These are phyloP conservation scores for Hypoxylon sp. DNA, from an alignment of 2,329 filamentous ascomycete species.

Conservation along the genomic window DNA sequence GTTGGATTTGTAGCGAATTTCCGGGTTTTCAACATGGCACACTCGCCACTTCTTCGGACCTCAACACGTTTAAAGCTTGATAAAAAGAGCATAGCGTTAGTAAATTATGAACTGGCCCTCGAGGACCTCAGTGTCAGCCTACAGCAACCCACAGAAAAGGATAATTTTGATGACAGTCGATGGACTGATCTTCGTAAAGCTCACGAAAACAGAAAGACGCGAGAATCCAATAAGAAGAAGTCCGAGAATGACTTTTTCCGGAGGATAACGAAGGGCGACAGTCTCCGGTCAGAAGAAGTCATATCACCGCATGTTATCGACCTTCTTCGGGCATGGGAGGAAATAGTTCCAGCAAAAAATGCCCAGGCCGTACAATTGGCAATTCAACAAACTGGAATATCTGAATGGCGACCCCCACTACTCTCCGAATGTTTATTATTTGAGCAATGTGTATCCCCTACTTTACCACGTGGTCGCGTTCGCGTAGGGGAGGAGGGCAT, in stretches of 20 bases:
- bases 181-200: constrained; percentile 42
- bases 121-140: constrained; percentile 33
- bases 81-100: constrained; percentile 30
- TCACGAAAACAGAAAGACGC: constrained; percentile 33
- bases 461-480: constrained; percentile 23
- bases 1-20: neutral
- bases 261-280: constrained; percentile 10
- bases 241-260: constrained; percentile 16
- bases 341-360: constrained; percentile 10
- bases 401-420: constrained; percentile 32
- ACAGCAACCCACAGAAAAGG: constrained; percentile 21
- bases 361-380: neutral
- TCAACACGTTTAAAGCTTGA: constrained; percentile 36
- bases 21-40: constrained; percentile 26
- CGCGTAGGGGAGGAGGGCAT: constrained; percentile 30
- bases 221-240: constrained; percentile 15
- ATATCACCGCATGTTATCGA: constrained; percentile 8
- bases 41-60: constrained; percentile 43
- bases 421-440: constrained; percentile 28
- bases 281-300: neutral
- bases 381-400: constrained; percentile 27
- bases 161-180: constrained; percentile 33
- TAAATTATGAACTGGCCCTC: constrained; percentile 41
- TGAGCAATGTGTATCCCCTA: constrained; percentile 21
- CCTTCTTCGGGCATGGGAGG: constrained; percentile 17